Conservation (phyloP, 1,284 basidiomycete species). For the Cryptococcus sp. region DNA sequence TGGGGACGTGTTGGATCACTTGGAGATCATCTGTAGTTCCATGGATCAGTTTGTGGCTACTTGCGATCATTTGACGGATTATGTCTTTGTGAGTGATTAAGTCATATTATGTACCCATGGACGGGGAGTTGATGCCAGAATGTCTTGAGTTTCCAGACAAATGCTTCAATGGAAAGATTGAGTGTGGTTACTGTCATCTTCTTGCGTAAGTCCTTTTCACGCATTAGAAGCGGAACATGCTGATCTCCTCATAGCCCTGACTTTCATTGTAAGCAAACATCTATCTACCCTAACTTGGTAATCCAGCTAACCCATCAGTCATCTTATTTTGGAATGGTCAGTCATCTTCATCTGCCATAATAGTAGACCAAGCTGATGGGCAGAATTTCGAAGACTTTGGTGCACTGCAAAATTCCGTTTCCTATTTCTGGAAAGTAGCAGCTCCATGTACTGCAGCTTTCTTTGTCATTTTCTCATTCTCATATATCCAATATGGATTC, state of each 20-base stretch:
- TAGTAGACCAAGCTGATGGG: conserved; percentile 4
- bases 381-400: conserved; percentile 40
- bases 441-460: conserved; percentile 40
- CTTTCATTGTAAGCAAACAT: conserved; percentile 22
- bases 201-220: conserved; percentile 35
- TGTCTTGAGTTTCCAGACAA: conserved; percentile 45
- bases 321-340: conserved; percentile 39
- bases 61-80: conserved; percentile 47
- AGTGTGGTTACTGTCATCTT: conserved; percentile 49
- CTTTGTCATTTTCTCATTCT: conserved; percentile 44
- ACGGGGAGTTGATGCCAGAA: conserved; percentile 20
- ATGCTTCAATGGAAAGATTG: conserved; percentile 47
- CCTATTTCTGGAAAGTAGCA: conserved; percentile 47
- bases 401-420: conserved; percentile 29
- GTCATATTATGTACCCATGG: background rate
- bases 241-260: conserved; percentile 15
- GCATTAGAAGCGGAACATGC: background rate
- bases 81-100: conserved; percentile 40
- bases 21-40: conserved; percentile 43
- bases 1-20: conserved; percentile 45
- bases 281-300: background rate
- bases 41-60: conserved; percentile 45
- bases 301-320: conserved; percentile 7
- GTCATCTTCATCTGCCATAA: background rate
- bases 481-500: conserved; percentile 32